Evolutionary conservation across 2,329 filamentous ascomycete genomes (phyloP).

Genomic region (Erysiphe pisi): DNA sequence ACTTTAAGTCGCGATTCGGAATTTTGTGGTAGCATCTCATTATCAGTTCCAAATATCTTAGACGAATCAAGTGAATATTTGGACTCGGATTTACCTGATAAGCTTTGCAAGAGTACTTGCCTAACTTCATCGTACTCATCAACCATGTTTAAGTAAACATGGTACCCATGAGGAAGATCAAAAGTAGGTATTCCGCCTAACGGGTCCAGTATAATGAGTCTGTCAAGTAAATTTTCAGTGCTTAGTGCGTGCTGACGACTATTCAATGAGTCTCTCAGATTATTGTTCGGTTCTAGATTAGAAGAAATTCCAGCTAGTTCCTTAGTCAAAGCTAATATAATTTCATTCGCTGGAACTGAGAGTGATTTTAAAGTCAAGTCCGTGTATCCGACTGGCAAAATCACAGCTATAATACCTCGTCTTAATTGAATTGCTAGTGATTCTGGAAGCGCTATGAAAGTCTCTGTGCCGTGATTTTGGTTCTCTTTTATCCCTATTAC

Average conservation of each 20-base stretch:
- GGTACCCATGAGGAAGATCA: conserved; percentile 50
- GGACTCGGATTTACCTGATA: not conserved
- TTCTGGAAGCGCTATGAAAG: conserved; percentile 41
- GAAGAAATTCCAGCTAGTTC: conserved; percentile 59
- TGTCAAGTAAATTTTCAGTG: conserved; percentile 56
- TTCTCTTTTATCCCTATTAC: conserved; percentile 37
- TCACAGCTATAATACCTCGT: conserved; percentile 58
- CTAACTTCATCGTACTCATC: conserved; percentile 70
- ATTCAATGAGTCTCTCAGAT: conserved; percentile 38
- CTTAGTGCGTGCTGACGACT: conserved; percentile 34
- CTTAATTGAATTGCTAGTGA: conserved; percentile 55
- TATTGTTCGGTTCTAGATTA: conserved; percentile 38
- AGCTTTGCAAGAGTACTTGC: conserved; percentile 44
- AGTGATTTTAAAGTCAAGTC: conserved; percentile 42
- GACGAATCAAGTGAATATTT: not conserved
- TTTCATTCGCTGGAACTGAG: conserved; percentile 48
- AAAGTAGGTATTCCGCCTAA: conserved; percentile 70
- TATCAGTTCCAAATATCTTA: not conserved
- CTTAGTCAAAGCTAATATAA: conserved; percentile 64
- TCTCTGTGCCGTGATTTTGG: conserved; percentile 27
- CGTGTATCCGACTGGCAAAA: conserved; percentile 54
- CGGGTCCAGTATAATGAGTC: conserved; percentile 79
- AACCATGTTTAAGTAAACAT: conserved; percentile 86
- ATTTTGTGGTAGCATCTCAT: conserved; percentile 40
- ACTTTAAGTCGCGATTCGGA: conserved; percentile 35